A percentile compares a stretch with the other conserved stretches of the same genome.
Evolutionary conservation across 192 early-diverging fungal genomes (phyloP).

Genomic region (Coemansia sp.): DNA sequence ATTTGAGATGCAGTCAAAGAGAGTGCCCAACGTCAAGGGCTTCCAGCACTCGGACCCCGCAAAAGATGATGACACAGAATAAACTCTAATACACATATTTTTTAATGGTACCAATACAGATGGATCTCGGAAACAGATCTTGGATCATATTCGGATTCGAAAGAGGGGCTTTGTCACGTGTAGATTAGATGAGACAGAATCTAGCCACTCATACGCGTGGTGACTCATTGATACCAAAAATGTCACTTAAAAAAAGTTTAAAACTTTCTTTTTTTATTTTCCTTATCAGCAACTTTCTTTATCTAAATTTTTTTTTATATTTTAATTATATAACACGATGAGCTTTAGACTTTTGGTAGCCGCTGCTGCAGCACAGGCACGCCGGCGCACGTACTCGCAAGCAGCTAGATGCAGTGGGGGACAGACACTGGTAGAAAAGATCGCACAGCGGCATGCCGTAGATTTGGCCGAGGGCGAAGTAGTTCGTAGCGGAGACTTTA

Average conservation of each 20-base stretch:
- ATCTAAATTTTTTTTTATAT: background rate
- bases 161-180: background rate
- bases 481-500: conserved; percentile 91
- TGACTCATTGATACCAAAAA: background rate
- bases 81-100: background rate
- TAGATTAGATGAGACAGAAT: background rate
- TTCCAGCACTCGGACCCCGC: conserved; percentile 12
- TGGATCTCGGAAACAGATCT: too few species aligned
- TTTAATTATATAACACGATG: conserved; percentile 11
- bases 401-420: conserved; percentile 15
- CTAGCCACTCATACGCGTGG: conserved; percentile 7
- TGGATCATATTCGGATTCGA: background rate
- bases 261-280: background rate
- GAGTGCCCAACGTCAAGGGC: conserved; percentile 16
- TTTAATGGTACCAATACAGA: too few species aligned
- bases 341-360: conserved; percentile 53
- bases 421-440: conserved; percentile 94
- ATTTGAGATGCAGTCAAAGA: conserved; percentile 23
- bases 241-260: too few species aligned
- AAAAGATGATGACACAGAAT: background rate
- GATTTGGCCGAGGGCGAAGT: conserved; percentile 63
- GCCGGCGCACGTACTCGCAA: conserved; percentile 28
- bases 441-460: conserved; percentile 88
- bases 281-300: background rate
- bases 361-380: conserved; percentile 42